Evolutionary conservation across 257 asterid species (phyloP), one percentile per base, ranked within the genome.

Genomic region (Apocynum venetum): DNA sequence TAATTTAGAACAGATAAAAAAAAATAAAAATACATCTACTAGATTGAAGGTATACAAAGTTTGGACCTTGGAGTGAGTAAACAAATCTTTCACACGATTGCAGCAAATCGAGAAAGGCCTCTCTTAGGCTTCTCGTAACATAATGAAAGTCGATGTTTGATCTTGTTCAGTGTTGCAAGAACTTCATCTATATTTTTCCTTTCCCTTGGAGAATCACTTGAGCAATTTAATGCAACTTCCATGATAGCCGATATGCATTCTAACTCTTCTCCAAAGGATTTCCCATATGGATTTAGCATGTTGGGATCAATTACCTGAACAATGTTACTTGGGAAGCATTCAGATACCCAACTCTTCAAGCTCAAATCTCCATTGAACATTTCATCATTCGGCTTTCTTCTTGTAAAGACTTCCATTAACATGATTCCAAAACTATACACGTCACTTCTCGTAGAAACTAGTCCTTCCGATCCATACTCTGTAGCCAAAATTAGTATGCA

Each of bases 401-500:
- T 52, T 61, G 82, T 78, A 17, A 78, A 78, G 2, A 64, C 53
- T 60, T 78, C 78, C 82, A 78, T 72, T 9, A 72, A 17, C 76
- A 78, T 59, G 6, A 78, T 78, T 15, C 81, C 81, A 12, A 0
- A 78, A n/a, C 81, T 78, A 72, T 78, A 78, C 40, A 78, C 47
- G 51, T 78, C 82, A 40, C 73, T 25, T 65, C 35, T 72, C 20
- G 74, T 73, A 3, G 78, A 72, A 38, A 79, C 72, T 31, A 60
- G 31, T 25, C 80, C 78, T 57, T 79, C 82, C 4, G 46, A 31
- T 46, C 82, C 82, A 47, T 79, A 79, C 19, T 79, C 82, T 79
- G 55, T 6, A 2, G 13, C 10, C 31, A 41, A 41, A 41, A 41
- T 38, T n/a, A 15, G 31, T 25, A 25, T 25, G 31, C 31, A 25